These are phyloP conservation scores for Funneliformis mosseae DNA, from an alignment of 192 early-diverging fungal genomes.

Conservation along the genomic window DNA sequence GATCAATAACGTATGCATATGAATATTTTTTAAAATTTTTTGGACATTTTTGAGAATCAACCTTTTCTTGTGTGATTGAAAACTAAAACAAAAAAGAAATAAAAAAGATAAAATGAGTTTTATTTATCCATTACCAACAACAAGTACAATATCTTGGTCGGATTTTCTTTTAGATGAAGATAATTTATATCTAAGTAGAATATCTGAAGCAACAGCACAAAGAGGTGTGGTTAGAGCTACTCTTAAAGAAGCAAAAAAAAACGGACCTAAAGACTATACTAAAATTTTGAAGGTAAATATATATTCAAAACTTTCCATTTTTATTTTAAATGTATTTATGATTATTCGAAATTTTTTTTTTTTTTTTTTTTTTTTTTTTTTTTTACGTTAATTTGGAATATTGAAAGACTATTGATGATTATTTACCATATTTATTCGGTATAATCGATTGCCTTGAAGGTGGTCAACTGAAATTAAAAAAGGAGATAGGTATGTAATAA, in stretches of 20 bases:
- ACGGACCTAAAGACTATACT: constrained; percentile 49
- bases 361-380: not conserved
- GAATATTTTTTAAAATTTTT: no score
- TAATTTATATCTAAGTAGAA: constrained; percentile 46
- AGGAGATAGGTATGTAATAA: constrained; percentile 36
- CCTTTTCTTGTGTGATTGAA: no score
- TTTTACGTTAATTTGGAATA: not conserved
- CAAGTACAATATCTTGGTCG: constrained; percentile 55
- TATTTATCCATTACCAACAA: constrained; percentile 57
- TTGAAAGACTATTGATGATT: constrained; percentile 47
- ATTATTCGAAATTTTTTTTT: no score
- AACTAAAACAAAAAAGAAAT: constrained; percentile 8
- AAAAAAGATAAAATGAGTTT: constrained; percentile 47
- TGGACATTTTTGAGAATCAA: no score
- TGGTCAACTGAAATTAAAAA: constrained; percentile 38
- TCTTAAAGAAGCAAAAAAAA: constrained; percentile 54
- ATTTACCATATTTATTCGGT: constrained; percentile 50
- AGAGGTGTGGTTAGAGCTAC: constrained; percentile 55
- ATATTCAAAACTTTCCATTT: no score
- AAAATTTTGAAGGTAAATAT: constrained; percentile 44
- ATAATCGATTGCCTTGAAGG: constrained; percentile 45
- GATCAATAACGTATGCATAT: no score
- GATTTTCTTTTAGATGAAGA: constrained; percentile 49
- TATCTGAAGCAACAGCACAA: constrained; percentile 62
- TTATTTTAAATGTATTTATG: no score